Percentiles rank a stretch among this genome's conserved stretches.
These are phyloP conservation scores for Mesotaenium endlicherianum DNA, from an alignment of 139 green algal genomes.

Conservation along the genomic window DNA sequence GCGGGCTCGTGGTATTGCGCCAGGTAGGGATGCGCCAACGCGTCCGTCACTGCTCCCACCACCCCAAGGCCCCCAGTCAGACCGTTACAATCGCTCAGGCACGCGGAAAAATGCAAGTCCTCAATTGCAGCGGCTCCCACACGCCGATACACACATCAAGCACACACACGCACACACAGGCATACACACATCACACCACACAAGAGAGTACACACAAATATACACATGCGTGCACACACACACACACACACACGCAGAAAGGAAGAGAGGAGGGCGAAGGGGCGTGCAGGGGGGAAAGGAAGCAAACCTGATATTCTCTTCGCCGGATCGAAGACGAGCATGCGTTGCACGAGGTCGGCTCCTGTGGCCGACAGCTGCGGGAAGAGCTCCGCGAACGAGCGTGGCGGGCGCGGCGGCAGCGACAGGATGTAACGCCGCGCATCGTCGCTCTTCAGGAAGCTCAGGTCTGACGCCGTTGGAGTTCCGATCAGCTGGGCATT, in stretches of 20 bases:
- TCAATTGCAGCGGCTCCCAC: too few relatives aligned
- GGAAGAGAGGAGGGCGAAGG: background rate
- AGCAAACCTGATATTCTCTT: slow-evolving; percentile 59
- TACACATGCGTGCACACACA: too few relatives aligned
- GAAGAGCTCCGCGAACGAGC: slow-evolving; percentile 43
- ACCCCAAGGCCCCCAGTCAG: background rate
- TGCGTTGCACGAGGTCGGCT: slow-evolving; percentile 59
- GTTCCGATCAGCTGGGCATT: slow-evolving; percentile 73
- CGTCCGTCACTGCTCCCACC: slow-evolving; percentile 48
- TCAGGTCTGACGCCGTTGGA: slow-evolving; percentile 82
- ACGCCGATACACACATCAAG: too few relatives aligned
- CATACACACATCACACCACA: background rate
- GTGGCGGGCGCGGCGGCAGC: slow-evolving; percentile 22
- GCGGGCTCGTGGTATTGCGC: slow-evolving; percentile 86
- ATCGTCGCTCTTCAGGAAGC: slow-evolving; percentile 81
- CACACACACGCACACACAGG: background rate
- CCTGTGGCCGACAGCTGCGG: slow-evolving; percentile 47
- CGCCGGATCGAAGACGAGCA: slow-evolving; percentile 61
- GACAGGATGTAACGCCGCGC: slow-evolving; percentile 60
- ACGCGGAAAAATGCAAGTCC: background rate
- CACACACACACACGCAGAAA: slow-evolving; percentile 11
- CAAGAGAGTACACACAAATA: background rate
- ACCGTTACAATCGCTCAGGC: background rate
- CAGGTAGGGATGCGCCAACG: slow-evolving; percentile 91
- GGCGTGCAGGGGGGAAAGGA: background rate